Evolutionary conservation across 148 eudicot species (phyloP), one percentile per base, ranked within the genome.

Genomic region (Chenopodium formosanum): DNA sequence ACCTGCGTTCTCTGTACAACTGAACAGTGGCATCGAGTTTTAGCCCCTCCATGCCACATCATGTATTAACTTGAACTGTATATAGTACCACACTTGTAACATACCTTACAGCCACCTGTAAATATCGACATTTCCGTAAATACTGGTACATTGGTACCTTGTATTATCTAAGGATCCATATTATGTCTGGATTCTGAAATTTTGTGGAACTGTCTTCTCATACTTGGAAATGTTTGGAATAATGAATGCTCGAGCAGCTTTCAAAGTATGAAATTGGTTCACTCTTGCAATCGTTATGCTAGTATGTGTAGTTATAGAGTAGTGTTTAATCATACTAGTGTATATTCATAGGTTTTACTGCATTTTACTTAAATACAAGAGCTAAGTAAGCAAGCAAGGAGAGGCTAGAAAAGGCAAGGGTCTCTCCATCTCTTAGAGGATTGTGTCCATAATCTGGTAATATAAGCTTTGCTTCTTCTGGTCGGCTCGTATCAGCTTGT

Each of bases 21-120:
- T 96, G 63, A 96, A 96, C 86, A 92, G 91, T 76, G 99, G 99
- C 71, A 81, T 94, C 11, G 97, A 96, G 91, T 94, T 94, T 83
- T 96, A 86, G 87, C 64, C 56, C 84, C 53, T 20, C 58, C 23
- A 20, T 58, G 78, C 48, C 73, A 34, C 46, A 71, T 78, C 7
- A 44, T 65, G 70, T 60, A 79, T 62, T 16, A 69, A 68, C 73
- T 47, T 58, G 44, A 78, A 79, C 16, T 88, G 87, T 88, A 83
- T 81, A 88, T 88, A 87, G 31, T 4, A 62, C 75, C 81, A 62
- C 82, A 81, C 77, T 56, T 70, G 72, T 75, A 47, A 70, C 72
- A 71, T 80, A 82, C 83, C 83, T 65, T 16, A 74, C 65, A 8
- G 5, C 73, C 60, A 76, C 81, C 44, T 81, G 87, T 85, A 58